phyloP scores from a whole-genome alignment of 2,329 filamentous ascomycete genomes.

The Ascochyta pisi region DNA sequence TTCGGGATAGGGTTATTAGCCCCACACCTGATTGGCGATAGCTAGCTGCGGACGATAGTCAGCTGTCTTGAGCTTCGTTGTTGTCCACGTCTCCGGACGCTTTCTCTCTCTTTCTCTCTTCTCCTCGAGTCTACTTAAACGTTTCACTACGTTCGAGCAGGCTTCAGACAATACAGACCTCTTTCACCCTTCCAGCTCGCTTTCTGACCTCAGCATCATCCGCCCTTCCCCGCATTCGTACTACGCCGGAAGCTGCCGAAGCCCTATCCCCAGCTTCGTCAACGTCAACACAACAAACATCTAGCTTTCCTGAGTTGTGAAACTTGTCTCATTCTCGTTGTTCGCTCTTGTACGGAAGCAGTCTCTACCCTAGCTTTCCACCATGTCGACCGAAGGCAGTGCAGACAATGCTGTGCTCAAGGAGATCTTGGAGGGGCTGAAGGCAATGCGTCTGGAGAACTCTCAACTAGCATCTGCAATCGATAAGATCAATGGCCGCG shows the following conservation, averaged over 20 bases:
- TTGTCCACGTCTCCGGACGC: conserved; percentile 13
- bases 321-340: neutral
- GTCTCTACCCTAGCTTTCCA: conserved; percentile 7
- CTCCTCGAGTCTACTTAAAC: conserved; percentile 17
- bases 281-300: conserved; percentile 5
- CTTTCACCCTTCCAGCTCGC: neutral
- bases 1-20: conserved; percentile 35
- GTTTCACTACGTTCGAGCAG: conserved; percentile 13
- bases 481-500: conserved; percentile 66
- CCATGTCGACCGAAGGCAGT: conserved; percentile 41
- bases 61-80: conserved; percentile 21
- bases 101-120: conserved; percentile 13
- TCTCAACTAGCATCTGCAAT: conserved; percentile 62
- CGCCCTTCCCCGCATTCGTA: conserved; percentile 17
- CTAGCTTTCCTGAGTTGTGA: conserved; percentile 2
- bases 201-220: neutral
- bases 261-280: conserved; percentile 9
- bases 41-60: conserved; percentile 25
- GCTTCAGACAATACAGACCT: neutral
- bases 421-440: conserved; percentile 63
- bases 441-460: conserved; percentile 64
- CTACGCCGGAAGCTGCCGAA: conserved; percentile 18
- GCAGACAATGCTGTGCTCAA: conserved; percentile 54
- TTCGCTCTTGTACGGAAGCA: conserved; percentile 10
- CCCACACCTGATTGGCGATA: conserved; percentile 35